phyloP scores from a whole-genome alignment of 495 filamentous ascomycete genomes.

The Wilcoxina mikolae region DNA sequence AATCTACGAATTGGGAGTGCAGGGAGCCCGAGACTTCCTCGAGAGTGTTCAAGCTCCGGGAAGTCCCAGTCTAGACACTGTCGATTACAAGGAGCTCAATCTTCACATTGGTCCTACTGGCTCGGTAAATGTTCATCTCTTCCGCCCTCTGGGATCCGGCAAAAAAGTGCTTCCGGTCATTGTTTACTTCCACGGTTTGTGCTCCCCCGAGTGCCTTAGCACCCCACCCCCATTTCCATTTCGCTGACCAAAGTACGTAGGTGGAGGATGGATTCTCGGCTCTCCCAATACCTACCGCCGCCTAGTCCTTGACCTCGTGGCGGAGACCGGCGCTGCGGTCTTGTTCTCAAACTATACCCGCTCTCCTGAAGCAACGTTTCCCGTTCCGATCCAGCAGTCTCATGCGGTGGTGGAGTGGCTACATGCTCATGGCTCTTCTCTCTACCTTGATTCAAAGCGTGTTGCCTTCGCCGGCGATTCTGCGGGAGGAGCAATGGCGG shows the following conservation, averaged over 20 bases:
- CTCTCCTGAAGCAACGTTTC: constrained; percentile 27
- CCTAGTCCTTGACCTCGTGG: constrained; percentile 15
- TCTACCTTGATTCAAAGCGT: constrained; percentile 11
- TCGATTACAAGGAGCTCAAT: constrained; percentile 13
- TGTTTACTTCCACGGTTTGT: constrained; percentile 16
- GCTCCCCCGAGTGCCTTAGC: background rate
- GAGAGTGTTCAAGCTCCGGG: constrained; percentile 2
- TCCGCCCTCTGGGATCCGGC: background rate
- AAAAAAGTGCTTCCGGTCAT: constrained; percentile 6
- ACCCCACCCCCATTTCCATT: background rate
- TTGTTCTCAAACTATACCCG: constrained; percentile 28
- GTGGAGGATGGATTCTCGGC: constrained; percentile 17
- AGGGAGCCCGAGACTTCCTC: constrained; percentile 15
- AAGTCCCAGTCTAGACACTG: constrained; percentile 7
- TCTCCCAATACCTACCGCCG: constrained; percentile 10
- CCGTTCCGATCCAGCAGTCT: constrained; percentile 25
- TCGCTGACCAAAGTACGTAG: background rate
- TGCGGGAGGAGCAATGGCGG: constrained; percentile 19
- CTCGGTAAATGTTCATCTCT: constrained; percentile 14
- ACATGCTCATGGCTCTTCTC: constrained; percentile 9
- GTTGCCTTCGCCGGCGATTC: constrained; percentile 27
- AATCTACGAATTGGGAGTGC: constrained; percentile 13
- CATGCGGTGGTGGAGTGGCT: constrained; percentile 26
- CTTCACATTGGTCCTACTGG: constrained; percentile 15
- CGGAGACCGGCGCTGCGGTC: constrained; percentile 20